Evolutionary conservation across 331 rosid genomes (phyloP), one percentile per base, ranked within the genome.

Genomic region (Quercus lobata): DNA sequence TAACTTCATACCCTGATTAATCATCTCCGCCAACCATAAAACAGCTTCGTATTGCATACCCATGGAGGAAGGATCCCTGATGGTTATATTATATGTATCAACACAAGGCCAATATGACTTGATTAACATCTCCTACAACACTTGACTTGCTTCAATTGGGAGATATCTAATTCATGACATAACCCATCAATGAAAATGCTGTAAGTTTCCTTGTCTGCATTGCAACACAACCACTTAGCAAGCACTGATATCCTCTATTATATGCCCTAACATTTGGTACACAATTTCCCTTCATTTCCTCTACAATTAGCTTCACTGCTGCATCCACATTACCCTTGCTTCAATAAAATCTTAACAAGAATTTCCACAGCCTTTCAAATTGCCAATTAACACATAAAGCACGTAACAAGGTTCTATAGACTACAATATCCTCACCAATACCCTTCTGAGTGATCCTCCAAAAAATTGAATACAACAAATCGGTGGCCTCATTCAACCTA

Each of bases 361-460:
- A 90, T 83, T 73, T 89, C 89, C 17, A 74, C 75, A 61, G 93
- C 94, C 90, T 91, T 18, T 89, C 93, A 46, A 90, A 71, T 58
- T 90, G 83, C 57, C 90, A 86, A 37, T 83, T 71, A 56, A 89
- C 87, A 80, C 98, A 92, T 19, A 93, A 85, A 73, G 97, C 91
- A 78, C 90, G 87, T 77, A 93, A 85, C 72, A 93, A 87, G n/a
- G 57, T 87, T 83, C 92, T 87, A 73, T 93, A 93, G 34, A 91
- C 35, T 11, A 84, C 92, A 74, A 91, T 84, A 81, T 93, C 94
- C 77, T 83, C 97, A 22, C 94, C 92, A 57, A 88, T 83, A 11
- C 97, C 97, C 89, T 85, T 93, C 82, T 76, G 88, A 8, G 97
- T 91, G 65, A 93, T 93, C 83, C 94, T 88, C 97, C 97, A 93